Base-by-base conservation (phyloP, 2,329 filamentous ascomycete species). In the Mycosphaerella arachidis region DNA sequence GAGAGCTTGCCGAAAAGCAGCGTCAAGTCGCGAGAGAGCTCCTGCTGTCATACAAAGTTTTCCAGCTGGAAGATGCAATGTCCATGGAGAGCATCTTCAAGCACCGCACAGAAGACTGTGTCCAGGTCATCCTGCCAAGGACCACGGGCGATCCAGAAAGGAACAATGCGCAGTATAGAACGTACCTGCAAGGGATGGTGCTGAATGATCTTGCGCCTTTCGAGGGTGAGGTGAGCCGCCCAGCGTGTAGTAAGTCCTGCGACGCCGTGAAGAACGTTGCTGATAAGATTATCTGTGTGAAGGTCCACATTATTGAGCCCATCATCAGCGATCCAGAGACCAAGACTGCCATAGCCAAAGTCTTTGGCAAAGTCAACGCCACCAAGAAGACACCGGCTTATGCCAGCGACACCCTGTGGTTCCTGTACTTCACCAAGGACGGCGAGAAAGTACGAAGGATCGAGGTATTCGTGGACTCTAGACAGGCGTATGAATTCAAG, bases 101-200 rank as follows among this genome's bases (percentile, higher is more conserved):
- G 48, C 48, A 53, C 29, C 56, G 56, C 3, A 58, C 56, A n/a
- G 27, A 45, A 45, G 56, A 58, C 48, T 53, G 56, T 35, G 48
- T 58, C 20, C 56, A 58, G 13, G 24, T 52, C 10, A 45, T 48
- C 16, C 48, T 58, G 24, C 48, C 56, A 7, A 52, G 18, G 35
- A 58, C 48, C 16, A 48, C 56, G 13, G 33, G 48, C 35, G 31
- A 27, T 1, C 56, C 48, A 1, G 56, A 58, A 10, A 31, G 56
- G 10, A 58, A 58, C 56, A 58, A 58, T 48, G 43, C 27, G 35
- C 56, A 58, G 37, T 58, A 53, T 43, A 24, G 56, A 29, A 52
- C 27, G 18, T 58, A 58, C 27, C 35, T 58, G 10, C 48, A 58
- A 27, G 48, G 31, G 3, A 16, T 58, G 46, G 50, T 58, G 10